These are phyloP conservation scores for Leonotis leonurus DNA, from an alignment of 257 asterid species.

Conservation along the genomic window DNA sequence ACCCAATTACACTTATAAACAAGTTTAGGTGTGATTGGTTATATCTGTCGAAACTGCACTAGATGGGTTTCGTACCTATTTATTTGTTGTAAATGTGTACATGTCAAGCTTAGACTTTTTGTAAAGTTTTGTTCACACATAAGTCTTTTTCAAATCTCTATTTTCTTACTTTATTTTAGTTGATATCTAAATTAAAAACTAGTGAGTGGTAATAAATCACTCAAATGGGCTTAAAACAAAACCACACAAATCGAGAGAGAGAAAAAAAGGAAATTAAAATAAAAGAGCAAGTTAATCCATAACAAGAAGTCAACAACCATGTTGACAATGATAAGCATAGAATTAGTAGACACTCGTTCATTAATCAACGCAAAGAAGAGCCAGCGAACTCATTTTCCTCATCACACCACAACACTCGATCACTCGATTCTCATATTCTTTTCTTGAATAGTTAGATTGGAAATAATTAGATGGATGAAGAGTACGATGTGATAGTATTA, in stretches of 20 bases:
- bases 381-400: not conserved
- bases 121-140: not conserved
- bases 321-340: not conserved
- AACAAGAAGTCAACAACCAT: too few relatives aligned
- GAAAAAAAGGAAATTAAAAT: too few relatives aligned
- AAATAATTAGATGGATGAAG: slow-evolving; percentile 63
- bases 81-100: not conserved
- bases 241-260: too few relatives aligned
- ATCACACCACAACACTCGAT: not conserved
- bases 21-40: not conserved
- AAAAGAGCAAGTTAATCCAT: too few relatives aligned
- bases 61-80: not conserved
- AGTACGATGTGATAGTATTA: slow-evolving; percentile 55
- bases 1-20: not conserved
- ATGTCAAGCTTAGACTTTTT: not conserved
- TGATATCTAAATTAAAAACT: too few relatives aligned
- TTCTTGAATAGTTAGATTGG: not conserved
- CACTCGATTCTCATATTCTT: not conserved
- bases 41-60: not conserved
- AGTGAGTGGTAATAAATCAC: too few relatives aligned
- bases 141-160: not conserved
- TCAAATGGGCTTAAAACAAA: too few relatives aligned
- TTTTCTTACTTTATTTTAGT: too few relatives aligned
- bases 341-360: not conserved
- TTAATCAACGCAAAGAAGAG: not conserved